Conservation (phyloP, 805 yeast species). For the Metschnikowia picachoensis region DNA sequence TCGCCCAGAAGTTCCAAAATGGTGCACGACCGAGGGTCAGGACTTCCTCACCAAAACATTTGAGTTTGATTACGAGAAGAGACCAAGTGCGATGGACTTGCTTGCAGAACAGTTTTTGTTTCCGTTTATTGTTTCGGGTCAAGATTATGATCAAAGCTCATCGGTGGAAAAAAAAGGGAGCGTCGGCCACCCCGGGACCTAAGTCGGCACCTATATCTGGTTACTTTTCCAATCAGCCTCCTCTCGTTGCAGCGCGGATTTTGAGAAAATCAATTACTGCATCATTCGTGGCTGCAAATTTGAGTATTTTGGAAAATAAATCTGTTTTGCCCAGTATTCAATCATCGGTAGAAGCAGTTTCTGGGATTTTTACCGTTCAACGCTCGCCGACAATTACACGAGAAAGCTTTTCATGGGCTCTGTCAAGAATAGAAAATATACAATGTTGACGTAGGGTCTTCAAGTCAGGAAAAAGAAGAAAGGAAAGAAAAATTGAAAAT, state of each 20-base stretch:
- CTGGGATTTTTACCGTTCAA: no score
- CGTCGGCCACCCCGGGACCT: conserved; percentile 8
- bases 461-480: no score
- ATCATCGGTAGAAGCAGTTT: no score
- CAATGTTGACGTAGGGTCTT: no score
- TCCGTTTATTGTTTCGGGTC: conserved; percentile 40
- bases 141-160: not conserved
- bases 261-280: no score
- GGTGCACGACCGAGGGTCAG: conserved; percentile 64
- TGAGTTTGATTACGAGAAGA: conserved; percentile 64
- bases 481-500: no score
- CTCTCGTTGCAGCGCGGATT: not conserved
- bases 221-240: not conserved
- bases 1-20: conserved; percentile 73
- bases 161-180: not conserved
- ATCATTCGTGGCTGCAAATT: no score
- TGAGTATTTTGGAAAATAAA: no score
- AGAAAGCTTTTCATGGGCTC: no score
- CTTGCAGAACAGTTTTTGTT: conserved; percentile 60
- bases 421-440: no score
- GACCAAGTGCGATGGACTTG: conserved; percentile 73
- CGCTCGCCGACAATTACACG: no score
- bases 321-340: no score
- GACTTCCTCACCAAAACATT: conserved; percentile 67
- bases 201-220: conserved; percentile 14